Percentiles rank a stretch among this genome's conserved stretches.
phyloP scores from a whole-genome alignment of 768 basidiomycete genomes.

The Cubamyces lactineus region DNA sequence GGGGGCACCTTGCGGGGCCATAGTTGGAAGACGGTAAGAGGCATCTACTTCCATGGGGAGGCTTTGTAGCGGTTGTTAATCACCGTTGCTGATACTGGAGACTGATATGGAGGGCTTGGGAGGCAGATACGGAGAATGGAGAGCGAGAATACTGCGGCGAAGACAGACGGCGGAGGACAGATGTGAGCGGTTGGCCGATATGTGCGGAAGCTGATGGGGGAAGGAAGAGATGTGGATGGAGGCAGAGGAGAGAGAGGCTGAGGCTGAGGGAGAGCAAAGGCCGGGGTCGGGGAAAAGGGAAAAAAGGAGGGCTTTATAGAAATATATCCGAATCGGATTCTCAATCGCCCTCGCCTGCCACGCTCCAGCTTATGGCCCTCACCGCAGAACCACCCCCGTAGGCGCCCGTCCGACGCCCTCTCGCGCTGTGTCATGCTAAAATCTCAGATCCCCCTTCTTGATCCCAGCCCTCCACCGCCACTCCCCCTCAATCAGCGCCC shows the following conservation, averaged over 20 bases:
- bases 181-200: too few species aligned
- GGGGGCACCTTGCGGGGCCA: conserved; percentile 20
- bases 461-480: conserved; percentile 22
- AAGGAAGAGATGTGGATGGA: background rate
- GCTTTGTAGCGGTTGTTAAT: conserved; percentile 19
- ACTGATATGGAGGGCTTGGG: conserved; percentile 13
- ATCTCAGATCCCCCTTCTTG: conserved; percentile 19
- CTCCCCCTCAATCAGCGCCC: conserved; percentile 5
- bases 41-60: conserved; percentile 25
- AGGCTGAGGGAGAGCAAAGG: conserved; percentile 6
- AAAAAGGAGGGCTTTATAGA: conserved; percentile 27
- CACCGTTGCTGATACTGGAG: conserved; percentile 17
- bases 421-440: background rate
- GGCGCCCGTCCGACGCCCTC: conserved; percentile 10
- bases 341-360: background rate
- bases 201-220: background rate
- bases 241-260: background rate
- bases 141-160: background rate
- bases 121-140: background rate
- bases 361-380: background rate
- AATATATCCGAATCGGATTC: conserved; percentile 16
- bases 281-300: conserved; percentile 23
- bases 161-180: background rate
- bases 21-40: conserved; percentile 23
- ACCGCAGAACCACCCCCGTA: conserved; percentile 7